Evolutionary conservation across 2,329 filamentous ascomycete species (phyloP), one percentile per base, ranked within the genome.

Genomic region (Lecanicillium sp.): DNA sequence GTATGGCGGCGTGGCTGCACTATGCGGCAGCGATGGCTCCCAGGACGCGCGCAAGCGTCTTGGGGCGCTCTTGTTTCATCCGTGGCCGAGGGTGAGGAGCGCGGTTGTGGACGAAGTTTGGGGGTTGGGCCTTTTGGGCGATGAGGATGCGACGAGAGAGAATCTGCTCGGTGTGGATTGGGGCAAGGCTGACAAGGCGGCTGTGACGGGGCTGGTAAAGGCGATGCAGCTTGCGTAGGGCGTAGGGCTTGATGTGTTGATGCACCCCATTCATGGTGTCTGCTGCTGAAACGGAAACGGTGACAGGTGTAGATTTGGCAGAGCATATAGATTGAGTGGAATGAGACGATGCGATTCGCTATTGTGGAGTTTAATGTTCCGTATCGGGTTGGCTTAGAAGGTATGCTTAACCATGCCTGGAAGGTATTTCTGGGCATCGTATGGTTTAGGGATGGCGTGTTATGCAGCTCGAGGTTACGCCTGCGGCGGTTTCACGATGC

Each of bases 71-170:
- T 65, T 95, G 46, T 61, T 78, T 41, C 90, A 95, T 64, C 86
- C 87, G 1, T 95, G 87, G 69, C 87, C 89, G 5, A 75, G 76
- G 51, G 79, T 94, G 49, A 64, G 80, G 44, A 72, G 60, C 44
- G 56, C 68, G 33, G 77, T 77, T 13, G 69, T 77, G 4, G 79
- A 83, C 48, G 74, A 77, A 57, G 55, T 82, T 25, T 82, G 72
- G 74, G 62, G 56, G 14, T 48, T 72, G 20, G 54, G 53, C 7
- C 54, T 55, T 20, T 46, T 48, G 6, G 56, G 53, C 9, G 41
- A 47, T 17, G 44, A 45, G 10, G 57, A 48, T 12, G 49, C 52
- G 36, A 45, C 46, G 8, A 56, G 49, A 14, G 49, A 57, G 40
- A 54, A 48, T 38, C 51, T 79, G 45, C 68, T 69, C 51, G 62